Evolutionary conservation across 2,329 filamentous ascomycete genomes (phyloP), one percentile per base, ranked within the genome.

Genomic region (Claviceps africana): DNA sequence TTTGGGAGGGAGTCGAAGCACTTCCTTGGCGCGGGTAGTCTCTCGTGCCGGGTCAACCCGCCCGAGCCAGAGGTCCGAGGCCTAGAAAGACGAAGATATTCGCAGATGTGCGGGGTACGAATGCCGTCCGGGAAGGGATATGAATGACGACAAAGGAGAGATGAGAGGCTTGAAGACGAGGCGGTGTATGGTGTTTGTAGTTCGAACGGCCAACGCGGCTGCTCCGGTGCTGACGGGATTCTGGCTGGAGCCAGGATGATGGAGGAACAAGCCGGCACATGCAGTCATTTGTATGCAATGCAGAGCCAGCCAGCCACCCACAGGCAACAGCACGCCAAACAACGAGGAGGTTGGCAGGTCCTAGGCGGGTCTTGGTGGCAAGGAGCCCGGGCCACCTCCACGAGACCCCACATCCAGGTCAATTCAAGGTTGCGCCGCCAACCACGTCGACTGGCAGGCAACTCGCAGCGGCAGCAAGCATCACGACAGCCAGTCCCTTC

Each of bases 141-240:
- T 43, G 48, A 53, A 45, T 43, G 48, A 53, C 25, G 48, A 47
- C 22, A 50, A 43, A 6, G 15, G n/a, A 30, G 39, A 48, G 47
- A 44, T 21, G 39, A 48, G 49, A 48, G 49, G 39, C 22, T 51
- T 48, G 28, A 45, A 13, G 19, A 51, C n/a, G 42, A 53, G 37
- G 13, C 30, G 45, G n/a, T 35, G 31, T 47, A n/a, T 47, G 51
- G 43, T 40, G 48, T 53, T 53, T 42, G 44, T 30, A 42, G 52
- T 39, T 53, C 30, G 2, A 53, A 48, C 22, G 39, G 39, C 39
- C 46, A 44, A 44, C 25, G 19, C 15, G 25, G 46, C 10, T 49
- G 46, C 10, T 49, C 31, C 22, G 51, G 51, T 31, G 40, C 37
- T 30, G 19, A 19, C 45, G 39, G 15, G 31, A 19, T 19, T 19